Conservation (phyloP, 164 flowering plant genomes). For the grape (Vitis vinifera) region ASM3070453v1 NC_081810.1:909501-910000, state of each 20-base stretch:
- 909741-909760: slow-evolving; percentile 78
- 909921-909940: too few relatives aligned
- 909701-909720: slow-evolving; percentile 77
- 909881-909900: too few relatives aligned
- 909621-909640: slow-evolving; percentile 41
- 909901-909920: too few relatives aligned
- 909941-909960: too few relatives aligned
- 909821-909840: too few relatives aligned
- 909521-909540: slow-evolving; percentile 53
- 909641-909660: slow-evolving; percentile 49
- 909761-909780: slow-evolving; percentile 87
- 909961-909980: too few relatives aligned
- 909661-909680: slow-evolving; percentile 63
- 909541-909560: slow-evolving; percentile 49
- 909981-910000: too few relatives aligned
- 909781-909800: background rate
- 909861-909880: too few relatives aligned
- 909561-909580: slow-evolving; percentile 44
- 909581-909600: slow-evolving; percentile 33
- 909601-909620: slow-evolving; percentile 16
- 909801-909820: too few relatives aligned
- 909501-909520: slow-evolving; percentile 34
- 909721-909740: slow-evolving; percentile 53
- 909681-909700: slow-evolving; percentile 75
- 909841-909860: too few relatives aligned